Percentiles rank a stretch among this genome's conserved stretches.
Conservation (phyloP, 1,284 basidiomycete genomes). For the Leccinum pachyderme region DNA sequence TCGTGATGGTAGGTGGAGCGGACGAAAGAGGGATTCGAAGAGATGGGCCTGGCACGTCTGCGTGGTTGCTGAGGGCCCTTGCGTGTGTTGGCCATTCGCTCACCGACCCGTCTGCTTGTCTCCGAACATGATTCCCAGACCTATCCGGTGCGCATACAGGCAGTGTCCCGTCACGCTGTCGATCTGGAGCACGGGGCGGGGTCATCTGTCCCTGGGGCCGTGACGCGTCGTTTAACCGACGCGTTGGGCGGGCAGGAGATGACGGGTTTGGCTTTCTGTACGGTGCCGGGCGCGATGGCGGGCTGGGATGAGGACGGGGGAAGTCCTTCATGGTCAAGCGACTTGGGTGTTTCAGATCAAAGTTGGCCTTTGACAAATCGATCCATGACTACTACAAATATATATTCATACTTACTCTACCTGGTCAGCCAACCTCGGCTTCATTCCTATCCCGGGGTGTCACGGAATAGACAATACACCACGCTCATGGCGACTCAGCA, state of each 20-base stretch:
- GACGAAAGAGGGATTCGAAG: slow-evolving; percentile 20
- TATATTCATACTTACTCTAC: no score
- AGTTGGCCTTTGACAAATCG: not conserved
- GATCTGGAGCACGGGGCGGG: slow-evolving; percentile 6
- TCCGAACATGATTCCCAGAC: slow-evolving; percentile 5
- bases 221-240: slow-evolving; percentile 14
- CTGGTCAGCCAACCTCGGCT: not conserved
- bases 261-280: slow-evolving; percentile 20
- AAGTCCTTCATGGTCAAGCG: slow-evolving; percentile 26
- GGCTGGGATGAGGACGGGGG: slow-evolving; percentile 20
- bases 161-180: slow-evolving; percentile 1
- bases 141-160: not conserved
- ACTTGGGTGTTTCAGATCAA: slow-evolving; percentile 11
- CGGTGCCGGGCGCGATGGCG: slow-evolving; percentile 6
- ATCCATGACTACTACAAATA: not conserved
- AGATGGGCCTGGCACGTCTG: slow-evolving; percentile 12
- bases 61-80: slow-evolving; percentile 3
- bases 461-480: not conserved
- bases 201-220: slow-evolving; percentile 1
- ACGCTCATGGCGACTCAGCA: no score
- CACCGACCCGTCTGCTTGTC: slow-evolving; percentile 2
- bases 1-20: not conserved
- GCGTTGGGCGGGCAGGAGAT: slow-evolving; percentile 13
- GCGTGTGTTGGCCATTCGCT: slow-evolving; percentile 5
- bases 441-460: not conserved